Base-by-base conservation (phyloP, 2,329 filamentous ascomycete species). In the Aspergillus novofumigatus region DNA sequence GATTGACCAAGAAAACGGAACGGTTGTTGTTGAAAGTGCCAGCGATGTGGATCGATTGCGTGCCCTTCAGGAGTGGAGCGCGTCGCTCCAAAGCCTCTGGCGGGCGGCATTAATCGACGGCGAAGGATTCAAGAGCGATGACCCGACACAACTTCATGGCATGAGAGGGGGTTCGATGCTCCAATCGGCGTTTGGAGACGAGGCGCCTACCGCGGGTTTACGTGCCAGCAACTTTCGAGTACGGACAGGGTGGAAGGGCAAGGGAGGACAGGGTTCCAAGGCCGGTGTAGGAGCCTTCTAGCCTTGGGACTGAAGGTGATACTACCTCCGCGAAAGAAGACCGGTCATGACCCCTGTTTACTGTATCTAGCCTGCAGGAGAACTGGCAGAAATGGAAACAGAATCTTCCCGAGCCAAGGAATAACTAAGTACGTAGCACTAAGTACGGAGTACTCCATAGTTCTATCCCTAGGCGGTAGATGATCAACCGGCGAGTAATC, bases 1-100 rank as follows among this genome's bases (percentile, higher is more conserved):
- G 74, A 93, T 99, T 69, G 90, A 99, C 75, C 91, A 97, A 77
- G 86, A 92, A 74, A 83, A 85, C 57, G 92, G 93, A 49, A 90
- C 87, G 0, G 86, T 99, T 23, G 86, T 92, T 74, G 91, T 97
- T 59, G 86, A 88, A 59, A 89, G 86, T 57, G 80, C 82, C 54
- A 86, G 83, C 49, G 91, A 96, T 75, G 82, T 83, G 59, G 72
- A 76, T 69, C 89, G 92, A 60, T 81, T 91, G 59, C 79, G 82
- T 56, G 88, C 91, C 35, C 82, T 97, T 69, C 79, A 85, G 61
- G 82, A 86, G 62, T 91, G 94, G 82, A 88, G 85, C 7, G 78
- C 77, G 4, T 86, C 91, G 3, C 84, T 97, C 58, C 80, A 82
- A 5, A 80, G 80, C 4, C 77, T 97, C 53, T 93, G 88, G 76